Conservation (phyloP, 1,284 basidiomycete genomes). For the Rhodotorula sp. region DNA sequence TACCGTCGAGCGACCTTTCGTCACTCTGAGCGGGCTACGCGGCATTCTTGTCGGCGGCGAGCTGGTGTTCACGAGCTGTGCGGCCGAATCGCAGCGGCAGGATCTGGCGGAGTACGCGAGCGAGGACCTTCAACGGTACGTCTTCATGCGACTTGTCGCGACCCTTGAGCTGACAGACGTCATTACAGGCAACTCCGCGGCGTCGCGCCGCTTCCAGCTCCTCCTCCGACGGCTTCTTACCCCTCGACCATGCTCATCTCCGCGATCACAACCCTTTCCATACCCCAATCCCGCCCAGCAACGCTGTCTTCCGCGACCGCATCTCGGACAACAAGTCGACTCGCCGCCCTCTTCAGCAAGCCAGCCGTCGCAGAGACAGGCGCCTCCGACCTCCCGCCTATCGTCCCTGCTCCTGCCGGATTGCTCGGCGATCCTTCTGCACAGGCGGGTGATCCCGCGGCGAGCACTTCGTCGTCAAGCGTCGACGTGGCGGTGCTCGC, state of each 20-base stretch:
- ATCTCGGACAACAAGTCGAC: constrained; percentile 24
- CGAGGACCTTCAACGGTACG: constrained; percentile 17
- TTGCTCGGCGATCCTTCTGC: not conserved
- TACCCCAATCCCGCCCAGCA: constrained; percentile 11
- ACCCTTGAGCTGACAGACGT: not conserved
- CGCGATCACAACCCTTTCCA: constrained; percentile 16
- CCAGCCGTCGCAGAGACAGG: not conserved
- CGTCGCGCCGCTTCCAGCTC: not conserved
- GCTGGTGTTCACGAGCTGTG: constrained; percentile 24
- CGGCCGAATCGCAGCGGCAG: not conserved
- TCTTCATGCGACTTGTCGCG: not conserved
- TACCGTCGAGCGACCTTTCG: constrained; percentile 12
- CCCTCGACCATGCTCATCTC: constrained; percentile 16
- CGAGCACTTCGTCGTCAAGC: not conserved
- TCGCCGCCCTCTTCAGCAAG: constrained; percentile 40
- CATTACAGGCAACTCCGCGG: constrained; percentile 1
- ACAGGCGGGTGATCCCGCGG: too few species aligned
- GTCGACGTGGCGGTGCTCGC: constrained; percentile 31
- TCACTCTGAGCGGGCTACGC: constrained; percentile 28
- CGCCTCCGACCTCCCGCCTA: constrained; percentile 11
- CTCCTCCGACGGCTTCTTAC: constrained; percentile 4
- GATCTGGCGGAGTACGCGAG: not conserved
- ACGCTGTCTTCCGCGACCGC: not conserved
- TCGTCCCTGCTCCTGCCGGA: constrained; percentile 22
- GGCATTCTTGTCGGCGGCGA: constrained; percentile 18